Evolutionary conservation across 345 rosid species (phyloP).

Genomic region (Hypericum androsaemum): DNA sequence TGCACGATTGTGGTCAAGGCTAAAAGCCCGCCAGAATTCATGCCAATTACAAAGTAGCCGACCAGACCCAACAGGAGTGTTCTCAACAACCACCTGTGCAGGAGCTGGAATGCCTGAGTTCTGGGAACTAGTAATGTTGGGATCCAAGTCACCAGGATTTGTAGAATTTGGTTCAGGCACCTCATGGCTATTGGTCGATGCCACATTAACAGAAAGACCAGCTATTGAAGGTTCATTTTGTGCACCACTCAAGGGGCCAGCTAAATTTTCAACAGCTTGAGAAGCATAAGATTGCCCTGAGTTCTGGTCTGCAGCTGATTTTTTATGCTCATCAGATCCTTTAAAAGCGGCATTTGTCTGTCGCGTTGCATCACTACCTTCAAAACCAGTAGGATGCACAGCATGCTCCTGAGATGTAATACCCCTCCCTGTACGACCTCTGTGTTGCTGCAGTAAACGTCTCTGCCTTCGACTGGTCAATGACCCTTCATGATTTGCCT

Average conservation of each 20-base stretch:
- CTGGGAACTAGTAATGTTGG: conserved; percentile 31
- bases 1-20: conserved; percentile 98
- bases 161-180: conserved; percentile 40
- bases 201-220: conserved; percentile 32
- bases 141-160: conserved; percentile 36
- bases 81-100: conserved; percentile 95
- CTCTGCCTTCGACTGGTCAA: conserved; percentile 68
- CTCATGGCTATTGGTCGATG: conserved; percentile 29
- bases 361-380: conserved; percentile 44
- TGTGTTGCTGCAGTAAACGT: conserved; percentile 84
- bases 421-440: conserved; percentile 54
- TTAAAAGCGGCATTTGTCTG: conserved; percentile 28
- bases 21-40: conserved; percentile 96
- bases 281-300: conserved; percentile 35
- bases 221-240: conserved; percentile 40
- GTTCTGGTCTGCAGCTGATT: conserved; percentile 34
- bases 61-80: conserved; percentile 89
- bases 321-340: conserved; percentile 43
- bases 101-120: conserved; percentile 75
- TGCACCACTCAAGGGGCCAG: conserved; percentile 29
- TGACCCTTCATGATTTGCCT: conserved; percentile 61
- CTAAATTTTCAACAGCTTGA: conserved; percentile 38
- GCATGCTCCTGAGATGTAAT: conserved; percentile 53
- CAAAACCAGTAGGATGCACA: conserved; percentile 39
- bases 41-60: conserved; percentile 90